Base-by-base conservation (phyloP, 179 eudicot species). In the Amaranthus tricolor region DNA sequence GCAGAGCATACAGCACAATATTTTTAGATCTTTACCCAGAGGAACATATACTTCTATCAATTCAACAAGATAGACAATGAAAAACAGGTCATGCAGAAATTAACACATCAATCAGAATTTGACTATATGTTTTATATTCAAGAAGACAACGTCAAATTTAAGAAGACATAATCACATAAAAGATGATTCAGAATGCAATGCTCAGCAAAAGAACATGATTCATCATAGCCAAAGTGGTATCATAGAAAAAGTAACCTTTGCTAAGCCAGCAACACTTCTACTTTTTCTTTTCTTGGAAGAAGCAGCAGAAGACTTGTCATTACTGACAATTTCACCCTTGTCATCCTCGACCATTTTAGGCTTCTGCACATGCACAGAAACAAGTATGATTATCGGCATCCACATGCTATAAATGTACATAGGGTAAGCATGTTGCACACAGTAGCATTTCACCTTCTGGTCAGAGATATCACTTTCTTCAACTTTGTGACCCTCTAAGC, bases 201-300 rank as follows among this genome's bases (percentile, higher is more conserved):
- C 8, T 6, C 15, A 3, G 13, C 10, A 40, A 16, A 62, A 17
- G 52, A 47, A 5, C 12, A 66, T 1, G 19, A 17, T 0, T 6
- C 21, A 65, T 65, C 16, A n/a, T 45, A 44, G 68, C 52, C 2
- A 6, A 65, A 65, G 24, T 47, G 53, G 10, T 66, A 66, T 12
- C 8, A 47, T 66, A 7, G 0, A 9, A 72, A 58, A 64, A 79
- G 91, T 57, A 68, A 93, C 99, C 96, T 92, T 95, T 49, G 89
- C 84, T 82, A 95, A 81, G 69, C 94, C 96, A 15, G 84, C 54
- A 60, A 86, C 44, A 61, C 94, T 87, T 84, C 76, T 88, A 75
- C 86, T 82, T 80, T 86, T 90, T 63, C 80, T 79, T 79, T 87
- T 90, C 82, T 84, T 87, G 40, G 12, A 49, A 63, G 88, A 83